Evolutionary conservation across 805 yeast species (phyloP).

Genomic region (Nakazawaea holstii): DNA sequence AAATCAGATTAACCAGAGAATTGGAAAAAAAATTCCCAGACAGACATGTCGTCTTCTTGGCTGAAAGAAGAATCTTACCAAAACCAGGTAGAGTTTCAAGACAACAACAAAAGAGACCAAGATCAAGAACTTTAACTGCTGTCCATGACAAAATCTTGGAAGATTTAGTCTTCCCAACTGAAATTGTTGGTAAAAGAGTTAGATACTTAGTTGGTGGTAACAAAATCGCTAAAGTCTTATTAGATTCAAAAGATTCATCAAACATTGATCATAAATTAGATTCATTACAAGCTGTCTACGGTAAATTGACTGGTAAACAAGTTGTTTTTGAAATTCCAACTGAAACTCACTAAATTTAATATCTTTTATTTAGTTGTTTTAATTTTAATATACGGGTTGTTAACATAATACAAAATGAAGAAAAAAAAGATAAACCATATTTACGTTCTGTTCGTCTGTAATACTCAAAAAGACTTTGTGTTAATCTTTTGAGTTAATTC

Average conservation of each 20-base stretch:
- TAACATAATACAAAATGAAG: conserved; percentile 3
- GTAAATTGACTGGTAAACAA: conserved; percentile 98
- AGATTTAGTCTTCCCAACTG: conserved; percentile 99
- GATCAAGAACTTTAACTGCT: conserved; percentile 98
- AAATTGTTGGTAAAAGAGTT: conserved; percentile 98
- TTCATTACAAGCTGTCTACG: conserved; percentile 98
- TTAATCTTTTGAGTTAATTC: too few relatives aligned
- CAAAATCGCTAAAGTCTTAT: conserved; percentile 95
- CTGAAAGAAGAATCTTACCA: conserved; percentile 99
- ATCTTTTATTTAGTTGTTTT: conserved; percentile 4
- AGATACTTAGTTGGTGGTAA: conserved; percentile 98
- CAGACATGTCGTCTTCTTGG: conserved; percentile 98
- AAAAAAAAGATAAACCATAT: background rate
- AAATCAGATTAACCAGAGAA: conserved; percentile 96
- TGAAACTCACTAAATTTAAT: conserved; percentile 35
- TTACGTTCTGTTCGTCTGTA: too few relatives aligned
- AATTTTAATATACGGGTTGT: conserved; percentile 13
- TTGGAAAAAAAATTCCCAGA: conserved; percentile 99
- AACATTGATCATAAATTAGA: conserved; percentile 98
- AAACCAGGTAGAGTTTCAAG: conserved; percentile 96
- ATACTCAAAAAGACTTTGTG: too few relatives aligned
- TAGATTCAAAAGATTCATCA: conserved; percentile 96
- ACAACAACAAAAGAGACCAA: conserved; percentile 98
- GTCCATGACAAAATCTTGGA: conserved; percentile 98
- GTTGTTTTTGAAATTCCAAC: conserved; percentile 93